Conservation (phyloP, 768 basidiomycete species). For the Kwoniella dejecticola region DNA sequence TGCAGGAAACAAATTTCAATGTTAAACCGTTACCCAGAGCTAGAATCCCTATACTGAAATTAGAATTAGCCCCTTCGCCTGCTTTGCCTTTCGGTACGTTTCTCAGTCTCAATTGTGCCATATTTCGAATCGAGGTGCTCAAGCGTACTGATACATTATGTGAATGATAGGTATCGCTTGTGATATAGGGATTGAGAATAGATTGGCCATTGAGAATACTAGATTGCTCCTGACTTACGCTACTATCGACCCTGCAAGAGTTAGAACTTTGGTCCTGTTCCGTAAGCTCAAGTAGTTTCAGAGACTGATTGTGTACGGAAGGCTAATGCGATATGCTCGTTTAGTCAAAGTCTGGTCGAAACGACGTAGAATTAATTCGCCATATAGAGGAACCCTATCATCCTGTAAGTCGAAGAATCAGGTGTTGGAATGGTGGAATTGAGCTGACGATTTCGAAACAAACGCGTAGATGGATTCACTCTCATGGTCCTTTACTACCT, state of each 20-base stretch:
- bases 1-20: conserved; percentile 52
- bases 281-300: no score
- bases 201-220: conserved; percentile 95
- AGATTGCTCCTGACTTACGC: conserved; percentile 95
- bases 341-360: conserved; percentile 99
- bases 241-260: conserved; percentile 89
- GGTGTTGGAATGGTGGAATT: no score
- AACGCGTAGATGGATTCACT: conserved; percentile 75
- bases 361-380: conserved; percentile 96
- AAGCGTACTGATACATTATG: conserved; percentile 57
- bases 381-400: conserved; percentile 92
- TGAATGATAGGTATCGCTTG: conserved; percentile 88
- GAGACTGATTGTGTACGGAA: no score
- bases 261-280: conserved; percentile 92
- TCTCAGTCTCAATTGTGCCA: not conserved
- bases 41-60: conserved; percentile 97
- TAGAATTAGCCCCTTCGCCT: conserved; percentile 71
- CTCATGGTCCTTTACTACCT: conserved; percentile 97
- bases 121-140: not conserved
- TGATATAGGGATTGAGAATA: conserved; percentile 98
- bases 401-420: conserved; percentile 60
- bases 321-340: not conserved
- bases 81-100: conserved; percentile 52
- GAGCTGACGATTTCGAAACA: not conserved
- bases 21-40: conserved; percentile 96